These are phyloP conservation scores for Tuber indicum DNA, from an alignment of 495 filamentous ascomycete genomes.

Conservation along the genomic window DNA sequence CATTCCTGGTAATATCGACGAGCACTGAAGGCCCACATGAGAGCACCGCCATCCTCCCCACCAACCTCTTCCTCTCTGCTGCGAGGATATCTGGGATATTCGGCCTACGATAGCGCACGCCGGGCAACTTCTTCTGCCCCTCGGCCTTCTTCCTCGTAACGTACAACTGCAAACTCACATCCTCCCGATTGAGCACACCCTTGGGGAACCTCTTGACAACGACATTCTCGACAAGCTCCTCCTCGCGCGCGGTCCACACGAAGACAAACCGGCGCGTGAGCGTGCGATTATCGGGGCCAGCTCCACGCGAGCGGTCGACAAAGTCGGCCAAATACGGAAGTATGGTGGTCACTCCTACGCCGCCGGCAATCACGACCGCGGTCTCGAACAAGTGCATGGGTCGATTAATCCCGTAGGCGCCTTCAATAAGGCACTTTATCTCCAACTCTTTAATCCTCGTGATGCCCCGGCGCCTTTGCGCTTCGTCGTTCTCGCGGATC, in stretches of 20 bases:
- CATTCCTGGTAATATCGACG: slow-evolving; percentile 49
- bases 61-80: slow-evolving; percentile 42
- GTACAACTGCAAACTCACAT: slow-evolving; percentile 37
- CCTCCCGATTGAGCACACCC: slow-evolving; percentile 25
- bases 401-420: slow-evolving; percentile 53
- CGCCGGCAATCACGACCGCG: slow-evolving; percentile 55
- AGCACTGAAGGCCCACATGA: slow-evolving; percentile 50
- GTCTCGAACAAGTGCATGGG: slow-evolving; percentile 50
- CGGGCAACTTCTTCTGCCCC: slow-evolving; percentile 26
- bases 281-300: slow-evolving; percentile 13
- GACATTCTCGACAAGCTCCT: slow-evolving; percentile 35
- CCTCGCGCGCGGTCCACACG: slow-evolving; percentile 35
- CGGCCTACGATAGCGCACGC: slow-evolving; percentile 25
- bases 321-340: slow-evolving; percentile 50
- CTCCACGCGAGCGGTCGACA: slow-evolving; percentile 24
- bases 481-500: slow-evolving; percentile 31
- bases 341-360: slow-evolving; percentile 54
- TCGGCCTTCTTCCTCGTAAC: slow-evolving; percentile 21
- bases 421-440: slow-evolving; percentile 49
- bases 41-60: slow-evolving; percentile 45
- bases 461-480: slow-evolving; percentile 20
- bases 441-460: slow-evolving; percentile 30
- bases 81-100: slow-evolving; percentile 43
- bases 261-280: slow-evolving; percentile 33
- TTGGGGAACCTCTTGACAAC: slow-evolving; percentile 28